phyloP scores from a whole-genome alignment of 2,329 filamentous ascomycete species.

The Periglandula ipomoeae region DNA sequence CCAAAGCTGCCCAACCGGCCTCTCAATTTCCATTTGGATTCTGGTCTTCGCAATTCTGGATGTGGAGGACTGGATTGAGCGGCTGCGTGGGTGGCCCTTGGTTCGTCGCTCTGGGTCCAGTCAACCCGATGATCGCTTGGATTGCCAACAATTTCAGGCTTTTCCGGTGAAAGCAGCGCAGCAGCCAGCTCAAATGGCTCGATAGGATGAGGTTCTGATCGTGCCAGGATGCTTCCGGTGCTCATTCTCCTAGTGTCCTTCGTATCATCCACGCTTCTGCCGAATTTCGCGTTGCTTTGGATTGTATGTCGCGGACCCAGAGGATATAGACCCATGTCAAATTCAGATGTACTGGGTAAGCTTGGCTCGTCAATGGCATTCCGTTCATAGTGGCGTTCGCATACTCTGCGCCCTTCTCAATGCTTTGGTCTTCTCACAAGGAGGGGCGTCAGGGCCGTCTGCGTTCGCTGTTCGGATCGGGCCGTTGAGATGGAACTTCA shows the following conservation, averaged over 20 bases:
- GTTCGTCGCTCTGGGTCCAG: constrained; percentile 51
- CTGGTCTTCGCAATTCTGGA: constrained; percentile 31
- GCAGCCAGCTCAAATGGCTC: constrained; percentile 4
- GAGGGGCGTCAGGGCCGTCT: constrained; percentile 19
- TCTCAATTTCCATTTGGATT: constrained; percentile 41
- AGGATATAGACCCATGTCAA: constrained; percentile 15
- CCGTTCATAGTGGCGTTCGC: constrained; percentile 28
- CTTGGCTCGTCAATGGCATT: constrained; percentile 32
- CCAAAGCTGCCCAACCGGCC: constrained; percentile 28
- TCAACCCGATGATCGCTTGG: constrained; percentile 36
- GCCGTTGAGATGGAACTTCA: constrained; percentile 31
- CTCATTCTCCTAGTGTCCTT: constrained; percentile 25
- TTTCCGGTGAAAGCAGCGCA: constrained; percentile 3
- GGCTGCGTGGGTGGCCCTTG: constrained; percentile 5
- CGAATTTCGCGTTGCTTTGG: constrained; percentile 14
- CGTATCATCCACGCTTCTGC: constrained; percentile 6
- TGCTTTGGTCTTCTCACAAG: constrained; percentile 25
- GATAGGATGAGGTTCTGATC: constrained; percentile 8
- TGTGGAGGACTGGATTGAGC: constrained; percentile 2
- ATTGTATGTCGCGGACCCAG: constrained; percentile 22
- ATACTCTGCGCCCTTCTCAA: constrained; percentile 29
- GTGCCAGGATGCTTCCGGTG: constrained; percentile 24
- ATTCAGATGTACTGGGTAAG: constrained; percentile 27
- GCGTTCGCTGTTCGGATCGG: constrained; percentile 11
- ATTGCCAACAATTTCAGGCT: constrained; percentile 6